phyloP scores from a whole-genome alignment of 345 rosid genomes.

The Heritiera littoralis region DNA sequence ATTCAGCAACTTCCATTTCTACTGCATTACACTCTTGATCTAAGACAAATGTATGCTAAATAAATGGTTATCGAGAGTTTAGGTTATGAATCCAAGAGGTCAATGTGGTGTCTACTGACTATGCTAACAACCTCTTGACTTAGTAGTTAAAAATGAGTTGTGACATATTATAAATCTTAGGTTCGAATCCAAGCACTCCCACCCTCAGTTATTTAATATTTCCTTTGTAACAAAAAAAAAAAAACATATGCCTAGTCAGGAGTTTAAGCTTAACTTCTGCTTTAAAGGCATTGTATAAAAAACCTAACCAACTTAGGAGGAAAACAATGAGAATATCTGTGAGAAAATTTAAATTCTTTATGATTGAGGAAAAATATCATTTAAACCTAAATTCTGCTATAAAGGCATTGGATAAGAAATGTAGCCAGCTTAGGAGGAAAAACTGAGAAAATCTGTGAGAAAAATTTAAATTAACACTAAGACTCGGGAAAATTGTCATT shows the following conservation, averaged over 20 bases:
- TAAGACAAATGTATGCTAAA: neutral
- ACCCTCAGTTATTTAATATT: too few species aligned
- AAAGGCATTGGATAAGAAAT: neutral
- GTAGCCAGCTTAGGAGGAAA: neutral
- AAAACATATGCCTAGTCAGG: neutral
- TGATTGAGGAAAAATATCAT: neutral
- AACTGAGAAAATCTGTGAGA: neutral
- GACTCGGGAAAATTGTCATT: neutral
- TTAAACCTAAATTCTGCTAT: neutral
- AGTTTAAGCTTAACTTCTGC: neutral
- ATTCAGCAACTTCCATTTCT: neutral
- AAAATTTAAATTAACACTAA: neutral
- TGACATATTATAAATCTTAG: too few species aligned
- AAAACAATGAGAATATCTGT: neutral
- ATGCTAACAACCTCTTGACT: neutral
- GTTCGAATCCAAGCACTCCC: too few species aligned
- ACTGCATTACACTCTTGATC: neutral
- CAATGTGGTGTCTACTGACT: neutral
- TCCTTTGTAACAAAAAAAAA: neutral
- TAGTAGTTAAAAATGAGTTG: too few species aligned
- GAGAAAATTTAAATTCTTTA: neutral
- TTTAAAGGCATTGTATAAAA: neutral
- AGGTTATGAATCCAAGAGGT: neutral
- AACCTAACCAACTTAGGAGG: neutral
- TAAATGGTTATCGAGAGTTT: neutral